Base-by-base conservation (phyloP, 192 early-diverging fungal species). In the Funneliformis mosseae region DNA sequence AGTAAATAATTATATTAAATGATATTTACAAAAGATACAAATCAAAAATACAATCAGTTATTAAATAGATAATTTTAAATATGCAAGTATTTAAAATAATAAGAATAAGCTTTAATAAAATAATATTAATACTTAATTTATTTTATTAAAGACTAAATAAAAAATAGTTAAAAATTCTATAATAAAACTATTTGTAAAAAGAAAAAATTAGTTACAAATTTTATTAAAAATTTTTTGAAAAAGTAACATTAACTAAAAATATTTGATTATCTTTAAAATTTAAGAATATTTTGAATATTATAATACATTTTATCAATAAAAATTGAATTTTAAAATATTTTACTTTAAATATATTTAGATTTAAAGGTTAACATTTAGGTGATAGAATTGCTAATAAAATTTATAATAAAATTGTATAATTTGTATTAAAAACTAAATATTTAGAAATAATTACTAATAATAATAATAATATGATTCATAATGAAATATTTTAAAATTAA, bases 321-420 rank as follows among this genome's bases (percentile, higher is more conserved):
- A 27, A 75, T 48, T 75, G 74, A 48, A 7, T 5, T 27, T 33
- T 75, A n/a, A 38, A n/a, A 59, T 12, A 48, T 59, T 75, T 75
- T 60, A 11, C 46, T 27, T 59, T 75, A 55, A 48, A 75, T 50
- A 75, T 75, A n/a, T 59, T 75, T 75, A n/a, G 3, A 27, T 42
- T 75, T 48, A 27, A 28, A 14, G 50, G 45, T 5, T 75, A n/a
- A 2, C 74, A 75, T 75, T 33, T 48, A 16, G 74, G 25, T 14
- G 0, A 43, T 11, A 3, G 3, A 14, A 43, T 70, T 38, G 14
- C 62, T 28, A 23, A 63, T 2, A n/a, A 21, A 70, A 70, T 70
- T 18, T 70, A 70, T 70, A 70, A 70, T 38, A 21, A 21, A 0
- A 28, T 42, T 70, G 7, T 3, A 21, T 28, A 70, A 41, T 70